Percentiles rank a stretch among this genome's conserved stretches.
phyloP scores from a whole-genome alignment of 768 basidiomycete species.

The Kondoa subrosea region DNA sequence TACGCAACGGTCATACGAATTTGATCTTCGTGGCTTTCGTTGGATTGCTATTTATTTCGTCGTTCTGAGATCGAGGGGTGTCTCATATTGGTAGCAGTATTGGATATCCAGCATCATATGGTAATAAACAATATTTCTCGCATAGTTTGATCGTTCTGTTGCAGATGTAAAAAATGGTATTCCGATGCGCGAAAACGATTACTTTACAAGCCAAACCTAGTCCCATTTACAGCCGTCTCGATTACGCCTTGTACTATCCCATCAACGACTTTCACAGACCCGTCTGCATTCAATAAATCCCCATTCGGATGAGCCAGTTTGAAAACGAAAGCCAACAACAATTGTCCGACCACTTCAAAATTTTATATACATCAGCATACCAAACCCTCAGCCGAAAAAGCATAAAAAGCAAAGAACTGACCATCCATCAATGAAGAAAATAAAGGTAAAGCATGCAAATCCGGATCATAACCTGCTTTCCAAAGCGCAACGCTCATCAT shows the following conservation, averaged over 20 bases:
- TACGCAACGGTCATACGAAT: too few relatives aligned
- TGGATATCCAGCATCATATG: too few relatives aligned
- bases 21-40: too few relatives aligned
- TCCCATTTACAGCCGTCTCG: not conserved
- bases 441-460: conserved; percentile 7
- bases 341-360: conserved; percentile 4
- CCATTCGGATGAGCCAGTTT: not conserved
- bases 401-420: not conserved
- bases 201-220: not conserved
- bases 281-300: not conserved
- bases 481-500: not conserved
- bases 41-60: too few relatives aligned
- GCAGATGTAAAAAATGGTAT: too few relatives aligned
- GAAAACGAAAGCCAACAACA: conserved; percentile 6
- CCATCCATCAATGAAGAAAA: not conserved
- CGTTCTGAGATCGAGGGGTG: too few relatives aligned
- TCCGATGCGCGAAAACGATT: too few relatives aligned
- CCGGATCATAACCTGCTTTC: conserved; percentile 4
- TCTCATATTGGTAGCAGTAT: too few relatives aligned
- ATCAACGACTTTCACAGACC: not conserved
- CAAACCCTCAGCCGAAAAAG: too few relatives aligned
- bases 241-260: too few relatives aligned
- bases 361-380: not conserved
- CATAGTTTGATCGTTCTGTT: too few relatives aligned
- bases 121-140: too few relatives aligned